Conservation (phyloP, 2,329 filamentous ascomycete species). For the Cordyceps cicadae region DNA sequence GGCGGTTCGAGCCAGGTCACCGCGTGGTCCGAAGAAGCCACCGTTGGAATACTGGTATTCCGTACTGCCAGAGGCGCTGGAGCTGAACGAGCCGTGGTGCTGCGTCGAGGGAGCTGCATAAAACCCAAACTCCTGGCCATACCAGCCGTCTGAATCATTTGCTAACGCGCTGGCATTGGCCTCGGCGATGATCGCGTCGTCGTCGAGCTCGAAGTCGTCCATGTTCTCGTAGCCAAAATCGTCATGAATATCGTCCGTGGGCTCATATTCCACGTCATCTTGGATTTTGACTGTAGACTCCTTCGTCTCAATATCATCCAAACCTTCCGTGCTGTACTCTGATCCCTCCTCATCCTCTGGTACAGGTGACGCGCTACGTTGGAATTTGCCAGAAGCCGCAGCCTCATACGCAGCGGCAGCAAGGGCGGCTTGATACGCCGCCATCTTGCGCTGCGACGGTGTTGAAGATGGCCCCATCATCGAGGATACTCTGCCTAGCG, state of each 20-base stretch:
- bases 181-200: conserved; percentile 87
- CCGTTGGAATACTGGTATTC: conserved; percentile 62
- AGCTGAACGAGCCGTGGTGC: conserved; percentile 36
- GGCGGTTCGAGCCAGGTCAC: conserved; percentile 55
- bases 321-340: background rate
- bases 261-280: conserved; percentile 42
- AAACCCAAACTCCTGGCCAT: conserved; percentile 94
- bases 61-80: conserved; percentile 24
- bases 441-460: conserved; percentile 25
- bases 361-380: conserved; percentile 45
- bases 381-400: conserved; percentile 66
- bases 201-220: conserved; percentile 62
- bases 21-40: conserved; percentile 78
- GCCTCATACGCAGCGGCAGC: conserved; percentile 74
- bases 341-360: conserved; percentile 20
- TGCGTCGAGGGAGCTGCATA: conserved; percentile 56
- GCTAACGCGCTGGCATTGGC: conserved; percentile 91
- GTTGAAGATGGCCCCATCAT: background rate
- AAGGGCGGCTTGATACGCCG: conserved; percentile 75
- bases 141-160: conserved; percentile 87
- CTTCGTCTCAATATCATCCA: conserved; percentile 20
- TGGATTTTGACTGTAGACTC: conserved; percentile 41
- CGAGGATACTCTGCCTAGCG: background rate
- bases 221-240: conserved; percentile 50
- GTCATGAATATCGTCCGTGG: conserved; percentile 39